Evolutionary conservation across 116 monocot species (phyloP).

Genomic region (Phalaenopsis hybrid): DNA sequence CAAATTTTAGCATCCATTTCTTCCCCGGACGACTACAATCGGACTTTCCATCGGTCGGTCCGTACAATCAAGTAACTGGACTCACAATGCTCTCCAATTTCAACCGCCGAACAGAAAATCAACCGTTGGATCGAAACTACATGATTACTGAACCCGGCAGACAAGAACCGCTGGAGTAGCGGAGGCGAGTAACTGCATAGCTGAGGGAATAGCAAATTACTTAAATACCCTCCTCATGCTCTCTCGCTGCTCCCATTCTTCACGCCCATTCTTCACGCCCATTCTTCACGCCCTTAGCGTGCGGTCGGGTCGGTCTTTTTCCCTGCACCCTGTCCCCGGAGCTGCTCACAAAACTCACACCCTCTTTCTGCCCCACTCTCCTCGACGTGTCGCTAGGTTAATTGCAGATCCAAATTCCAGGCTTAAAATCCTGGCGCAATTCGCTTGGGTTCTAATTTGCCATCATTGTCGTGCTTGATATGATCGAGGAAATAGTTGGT

Average conservation of each 20-base stretch:
- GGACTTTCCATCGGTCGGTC: not conserved
- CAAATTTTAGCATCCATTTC: no score
- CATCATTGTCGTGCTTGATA: not conserved
- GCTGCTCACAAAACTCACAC: not conserved
- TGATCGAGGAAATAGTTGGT: not conserved
- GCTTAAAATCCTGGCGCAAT: not conserved
- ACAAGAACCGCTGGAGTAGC: not conserved
- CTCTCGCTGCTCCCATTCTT: not conserved
- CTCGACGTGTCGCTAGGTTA: not conserved
- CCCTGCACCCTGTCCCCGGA: not conserved
- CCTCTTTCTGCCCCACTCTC: not conserved
- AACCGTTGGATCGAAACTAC: constrained; percentile 2
- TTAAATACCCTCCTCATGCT: not conserved
- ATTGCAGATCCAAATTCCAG: constrained; percentile 6
- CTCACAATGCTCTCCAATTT: not conserved
- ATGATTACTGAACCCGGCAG: not conserved
- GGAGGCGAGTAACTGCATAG: not conserved
- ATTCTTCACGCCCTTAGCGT: constrained; percentile 2
- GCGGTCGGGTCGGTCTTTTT: constrained; percentile 9
- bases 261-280: not conserved
- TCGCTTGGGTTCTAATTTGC: not conserved
- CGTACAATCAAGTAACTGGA: not conserved
- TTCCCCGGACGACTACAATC: not conserved
- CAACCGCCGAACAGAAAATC: not conserved
- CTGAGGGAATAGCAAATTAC: not conserved